Base-by-base conservation (phyloP, 441 rosid genomes). In the Corymbia calophylla region DNA sequence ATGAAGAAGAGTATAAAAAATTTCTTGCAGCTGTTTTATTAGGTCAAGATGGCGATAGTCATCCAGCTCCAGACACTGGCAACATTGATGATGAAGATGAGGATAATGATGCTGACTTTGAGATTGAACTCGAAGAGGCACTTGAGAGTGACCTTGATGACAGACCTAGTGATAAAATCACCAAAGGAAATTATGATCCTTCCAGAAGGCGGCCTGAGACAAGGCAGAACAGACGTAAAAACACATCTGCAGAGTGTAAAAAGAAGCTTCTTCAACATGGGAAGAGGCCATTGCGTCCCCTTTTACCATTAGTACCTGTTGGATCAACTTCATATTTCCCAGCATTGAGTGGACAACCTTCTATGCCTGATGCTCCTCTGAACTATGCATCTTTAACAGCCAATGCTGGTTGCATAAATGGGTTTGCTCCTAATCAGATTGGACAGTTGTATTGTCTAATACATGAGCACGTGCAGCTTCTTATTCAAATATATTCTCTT, bases 41-140 rank as follows among this genome's bases (percentile, higher is more conserved):
- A 23, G 94, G 94, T 58, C 95, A 93, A 88, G 97, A 95, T 92
- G 92, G 89, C 55, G 96, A 95, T 90, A 91, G 87, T 81, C 94
- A 91, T 29, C 90, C 93, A 51, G 89, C 88, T 68, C 94, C 73
- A 90, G 95, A 60, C 88, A 91, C 84, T 86, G 97, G 91, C 80
- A 93, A 91, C 86, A 95, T 93, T 16, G 98, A 97, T 88, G 98
- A 94, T 13, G 94, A 97, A 80, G 97, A 97, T 87, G 99, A 97
- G 91, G 99, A 97, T 87, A 98, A 94, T 91, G 99, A 97, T 93
- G 94, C 94, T n/a, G 99, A 98, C 93, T 97, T 98, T 90, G 99
- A 97, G 95, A 97, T 97, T 89, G 99, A 98, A 88, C 96, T 97
- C 62, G 99, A 96, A 89, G 99, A 97, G 94, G 95, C 97, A 88